Base-by-base conservation (phyloP, 345 rosid genomes). In the Pistacia atlantica region DNA sequence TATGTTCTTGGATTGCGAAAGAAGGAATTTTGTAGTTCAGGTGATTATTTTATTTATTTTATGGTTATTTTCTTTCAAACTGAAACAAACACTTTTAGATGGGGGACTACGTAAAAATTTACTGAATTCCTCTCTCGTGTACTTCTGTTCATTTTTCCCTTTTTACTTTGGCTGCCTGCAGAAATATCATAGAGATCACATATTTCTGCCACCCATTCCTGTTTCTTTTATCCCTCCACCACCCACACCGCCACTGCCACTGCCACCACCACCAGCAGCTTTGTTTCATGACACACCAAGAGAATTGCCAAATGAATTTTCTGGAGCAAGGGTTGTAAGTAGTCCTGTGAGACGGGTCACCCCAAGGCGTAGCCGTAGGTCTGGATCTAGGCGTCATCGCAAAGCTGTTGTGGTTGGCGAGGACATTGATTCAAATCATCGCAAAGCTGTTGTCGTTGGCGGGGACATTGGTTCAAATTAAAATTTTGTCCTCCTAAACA, bases 21-120 rank as follows among this genome's bases (percentile, higher is more conserved):
- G 98, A 83, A 93, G 99, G 51, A 92, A 97, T 81, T 97, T 97
- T 71, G 99, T 97, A 5, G 89, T 91, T 80, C 99, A 97, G 99
- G 98, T 97, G 86, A 81, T 78, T 63, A 52, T 74, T 74, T 69
- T 65, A 5, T 54, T 54, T 4, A 13, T 0, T 18, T 60, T 13
- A 13, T 11, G n/a, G 14, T 16, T 49, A 42, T 22, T 12, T 63
- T 20, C 38, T n/a, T 64, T 59, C 13, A 18, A 25, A 59, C 45
- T 11, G 51, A 45, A 73, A 67, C 22, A n/a, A 10, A 46, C 25
- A 28, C 38, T 58, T 11, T 54, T 14, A 17, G 2, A 63, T 4
- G 48, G 67, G 3, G 6, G 46, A 7, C 37, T 4, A 14, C 65
- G 58, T 12, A 37, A 17, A 38, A 35, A 57, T 56, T 35, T 61